Percentiles rank a stretch among this genome's conserved stretches.
Conservation (phyloP, 2,329 filamentous ascomycete species). For the Remersonia thermophila region DNA sequence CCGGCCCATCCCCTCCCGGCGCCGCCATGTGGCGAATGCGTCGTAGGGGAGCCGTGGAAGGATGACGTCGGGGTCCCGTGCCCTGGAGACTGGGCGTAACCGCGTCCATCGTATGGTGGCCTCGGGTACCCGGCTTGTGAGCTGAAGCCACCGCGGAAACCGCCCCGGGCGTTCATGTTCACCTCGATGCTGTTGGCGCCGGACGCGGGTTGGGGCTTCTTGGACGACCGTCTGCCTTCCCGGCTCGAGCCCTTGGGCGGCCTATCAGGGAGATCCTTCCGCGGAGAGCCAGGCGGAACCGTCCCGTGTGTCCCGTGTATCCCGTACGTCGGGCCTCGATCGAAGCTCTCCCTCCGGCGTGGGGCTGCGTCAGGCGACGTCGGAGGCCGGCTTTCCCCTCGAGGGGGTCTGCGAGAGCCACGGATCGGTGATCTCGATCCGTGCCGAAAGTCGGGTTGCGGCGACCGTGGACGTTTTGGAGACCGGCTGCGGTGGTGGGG, state of each 20-base stretch:
- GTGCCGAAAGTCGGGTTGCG: slow-evolving; percentile 8
- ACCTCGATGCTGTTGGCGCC: slow-evolving; percentile 39
- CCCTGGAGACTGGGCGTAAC: slow-evolving; percentile 28
- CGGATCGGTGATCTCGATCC: slow-evolving; percentile 16
- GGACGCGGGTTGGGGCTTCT: slow-evolving; percentile 27
- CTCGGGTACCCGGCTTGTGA: slow-evolving; percentile 25
- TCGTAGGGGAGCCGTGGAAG: slow-evolving; percentile 32
- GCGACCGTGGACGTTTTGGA: slow-evolving; percentile 12
- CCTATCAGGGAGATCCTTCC: slow-evolving; percentile 8
- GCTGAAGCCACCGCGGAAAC: slow-evolving; percentile 31
- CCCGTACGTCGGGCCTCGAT: slow-evolving; percentile 5
- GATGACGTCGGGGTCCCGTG: slow-evolving; percentile 31
- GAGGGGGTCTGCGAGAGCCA: slow-evolving; percentile 13
- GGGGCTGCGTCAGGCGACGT: slow-evolving; percentile 16
- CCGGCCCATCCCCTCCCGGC: slow-evolving; percentile 28
- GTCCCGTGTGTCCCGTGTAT: slow-evolving; percentile 1
- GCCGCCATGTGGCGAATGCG: slow-evolving; percentile 31
- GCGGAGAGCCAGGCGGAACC: slow-evolving; percentile 9
- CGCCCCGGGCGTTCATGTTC: slow-evolving; percentile 34
- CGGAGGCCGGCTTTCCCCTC: slow-evolving; percentile 13
- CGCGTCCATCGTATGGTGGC: slow-evolving; percentile 26
- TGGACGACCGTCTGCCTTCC: slow-evolving; percentile 27
- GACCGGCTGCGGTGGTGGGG: slow-evolving; percentile 12
- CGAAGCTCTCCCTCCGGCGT: slow-evolving; percentile 12
- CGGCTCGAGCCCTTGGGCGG: slow-evolving; percentile 25